Evolutionary conservation across 139 green algal species (phyloP), one percentile per base, ranked within the genome.

Genomic region (Picochlorum sp.): DNA sequence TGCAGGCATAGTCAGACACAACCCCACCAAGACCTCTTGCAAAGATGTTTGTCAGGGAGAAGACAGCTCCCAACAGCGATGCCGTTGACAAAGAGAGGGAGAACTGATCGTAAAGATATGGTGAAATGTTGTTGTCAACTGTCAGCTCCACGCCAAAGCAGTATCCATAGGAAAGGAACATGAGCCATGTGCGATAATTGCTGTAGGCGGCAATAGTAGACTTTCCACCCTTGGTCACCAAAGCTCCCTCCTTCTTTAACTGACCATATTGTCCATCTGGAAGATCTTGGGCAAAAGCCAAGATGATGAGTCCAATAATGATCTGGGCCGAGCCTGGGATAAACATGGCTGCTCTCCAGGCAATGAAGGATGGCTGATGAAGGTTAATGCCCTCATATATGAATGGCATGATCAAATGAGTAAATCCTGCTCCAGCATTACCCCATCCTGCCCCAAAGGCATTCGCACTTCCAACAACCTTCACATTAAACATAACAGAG

Each of bases 1-100:
- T 62, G 57, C 49, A 69, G 49, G 24, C 38, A 1, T 78, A 18
- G 60, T 95, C 88, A 13, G 85, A 92, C 0, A 66, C 51, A 7
- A 87, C 37, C 26, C 88, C 88, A 18, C 92, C 90, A 16, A 85
- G 50, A 9, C 91, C 82, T 20, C 93, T 79, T 0, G 84, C 84
- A 77, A 94, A 88, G 45, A 98, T 62, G 82, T 98, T 98, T 76
- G 90, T 85, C 15, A 96, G 65, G 21, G 87, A 89, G 57, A 95
- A 95, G 38, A 89, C 78, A 51, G 80, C 75, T 15, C 73, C 87
- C 38, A 91, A 70, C n/a, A 87, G 60, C 63, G 77, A 81, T 23
- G 80, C 84, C 23, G 65, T 73, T 59, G 57, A 72, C 45, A 86
- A 67, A 54, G 76, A 62, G 28, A 90, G 60, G 45, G 67, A 59